Evolutionary conservation across 495 filamentous ascomycete species (phyloP).

Genomic region (Penicillium paradoxum): DNA sequence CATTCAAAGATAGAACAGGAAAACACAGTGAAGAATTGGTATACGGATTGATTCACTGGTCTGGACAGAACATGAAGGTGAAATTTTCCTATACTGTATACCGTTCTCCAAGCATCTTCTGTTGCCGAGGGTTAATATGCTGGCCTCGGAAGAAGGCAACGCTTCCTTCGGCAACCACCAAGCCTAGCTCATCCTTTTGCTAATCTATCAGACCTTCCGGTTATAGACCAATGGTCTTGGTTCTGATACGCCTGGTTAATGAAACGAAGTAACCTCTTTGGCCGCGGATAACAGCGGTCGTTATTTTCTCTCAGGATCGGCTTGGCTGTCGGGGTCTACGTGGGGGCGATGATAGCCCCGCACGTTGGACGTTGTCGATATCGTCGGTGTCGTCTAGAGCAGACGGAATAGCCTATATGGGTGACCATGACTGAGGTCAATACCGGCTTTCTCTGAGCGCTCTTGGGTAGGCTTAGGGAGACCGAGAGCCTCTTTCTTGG

Average conservation of each 20-base stretch:
- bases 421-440: conserved; percentile 60
- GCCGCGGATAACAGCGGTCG: conserved; percentile 59
- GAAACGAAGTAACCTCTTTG: conserved; percentile 60
- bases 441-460: conserved; percentile 57
- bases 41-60: background rate
- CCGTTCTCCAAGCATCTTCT: conserved; percentile 53
- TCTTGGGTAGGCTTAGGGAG: conserved; percentile 50
- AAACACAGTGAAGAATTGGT: background rate
- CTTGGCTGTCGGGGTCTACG: conserved; percentile 57
- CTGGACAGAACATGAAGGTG: conserved; percentile 51
- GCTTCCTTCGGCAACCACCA: conserved; percentile 66
- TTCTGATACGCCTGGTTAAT: conserved; percentile 63
- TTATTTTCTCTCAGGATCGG: conserved; percentile 63
- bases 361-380: conserved; percentile 60
- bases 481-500: conserved; percentile 56
- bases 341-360: conserved; percentile 53
- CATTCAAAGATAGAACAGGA: conserved; percentile 52
- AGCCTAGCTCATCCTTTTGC: conserved; percentile 66
- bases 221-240: conserved; percentile 65
- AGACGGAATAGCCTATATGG: conserved; percentile 60
- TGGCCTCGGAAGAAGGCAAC: conserved; percentile 76
- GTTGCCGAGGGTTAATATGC: conserved; percentile 63
- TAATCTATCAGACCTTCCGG: conserved; percentile 62
- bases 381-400: conserved; percentile 63
- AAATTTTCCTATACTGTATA: conserved; percentile 54